Evolutionary conservation across 208 protist species (phyloP).

Genomic region (Trypanosoma rangeli): DNA sequence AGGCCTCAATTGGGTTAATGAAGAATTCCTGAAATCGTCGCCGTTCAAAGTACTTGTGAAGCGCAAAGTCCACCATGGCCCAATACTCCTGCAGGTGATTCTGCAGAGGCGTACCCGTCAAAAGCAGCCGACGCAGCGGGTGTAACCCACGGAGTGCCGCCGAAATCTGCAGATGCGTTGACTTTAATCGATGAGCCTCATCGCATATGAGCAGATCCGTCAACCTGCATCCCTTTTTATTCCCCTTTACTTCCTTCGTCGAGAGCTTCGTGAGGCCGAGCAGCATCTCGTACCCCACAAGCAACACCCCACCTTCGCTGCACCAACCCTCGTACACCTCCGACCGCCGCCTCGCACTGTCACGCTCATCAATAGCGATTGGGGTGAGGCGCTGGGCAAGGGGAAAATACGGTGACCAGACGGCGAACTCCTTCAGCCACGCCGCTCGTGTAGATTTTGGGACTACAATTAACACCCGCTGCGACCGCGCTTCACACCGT

Average conservation of each 20-base stretch:
- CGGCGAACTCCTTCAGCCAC: constrained; percentile 65
- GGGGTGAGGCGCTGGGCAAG: constrained; percentile 39
- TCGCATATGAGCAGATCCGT: constrained; percentile 92
- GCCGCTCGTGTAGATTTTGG: constrained; percentile 72
- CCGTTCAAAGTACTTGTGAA: constrained; percentile 76
- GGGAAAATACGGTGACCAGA: constrained; percentile 66
- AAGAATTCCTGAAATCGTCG: constrained; percentile 75
- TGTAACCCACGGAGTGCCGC: constrained; percentile 61
- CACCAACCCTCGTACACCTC: constrained; percentile 49
- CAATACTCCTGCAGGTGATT: constrained; percentile 93
- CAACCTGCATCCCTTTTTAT: constrained; percentile 18
- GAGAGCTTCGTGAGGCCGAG: constrained; percentile 53
- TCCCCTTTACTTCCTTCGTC: constrained; percentile 12
- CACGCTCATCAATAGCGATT: constrained; percentile 24
- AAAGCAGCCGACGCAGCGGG: constrained; percentile 80
- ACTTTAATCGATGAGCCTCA: constrained; percentile 93
- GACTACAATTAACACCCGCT: constrained; percentile 60
- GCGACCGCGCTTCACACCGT: neutral
- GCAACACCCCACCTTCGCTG: constrained; percentile 56
- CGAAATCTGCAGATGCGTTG: constrained; percentile 68
- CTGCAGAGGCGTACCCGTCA: constrained; percentile 93
- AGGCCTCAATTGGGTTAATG: constrained; percentile 68
- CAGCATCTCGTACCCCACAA: constrained; percentile 80
- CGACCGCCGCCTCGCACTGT: constrained; percentile 24
- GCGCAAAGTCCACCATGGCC: constrained; percentile 89